These are phyloP conservation scores for Trichomonas tenax DNA, from an alignment of 208 protist genomes.

Conservation along the genomic window DNA sequence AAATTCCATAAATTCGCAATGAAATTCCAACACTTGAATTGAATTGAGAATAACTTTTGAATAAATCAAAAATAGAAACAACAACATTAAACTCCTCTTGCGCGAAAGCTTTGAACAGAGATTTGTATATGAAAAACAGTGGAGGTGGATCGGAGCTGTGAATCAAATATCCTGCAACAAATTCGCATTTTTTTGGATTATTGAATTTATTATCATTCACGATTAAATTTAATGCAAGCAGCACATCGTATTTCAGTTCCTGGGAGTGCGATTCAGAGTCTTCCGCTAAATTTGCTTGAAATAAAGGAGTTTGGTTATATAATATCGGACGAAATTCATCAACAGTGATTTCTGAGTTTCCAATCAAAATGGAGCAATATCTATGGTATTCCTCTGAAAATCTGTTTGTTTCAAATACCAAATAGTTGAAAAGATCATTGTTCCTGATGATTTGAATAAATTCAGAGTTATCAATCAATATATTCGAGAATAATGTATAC, in stretches of 20 bases:
- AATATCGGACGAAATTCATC: neutral
- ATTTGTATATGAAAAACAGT: neutral
- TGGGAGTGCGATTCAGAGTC: neutral
- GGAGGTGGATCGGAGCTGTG: neutral
- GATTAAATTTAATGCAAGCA: neutral
- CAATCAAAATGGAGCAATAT: neutral
- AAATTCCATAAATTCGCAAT: neutral
- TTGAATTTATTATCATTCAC: neutral
- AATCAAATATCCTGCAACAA: neutral
- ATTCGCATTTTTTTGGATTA: neutral
- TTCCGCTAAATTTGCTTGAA: neutral
- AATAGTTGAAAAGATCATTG: neutral
- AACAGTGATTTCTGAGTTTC: neutral
- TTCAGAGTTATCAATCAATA: neutral
- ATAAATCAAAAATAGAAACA: neutral
- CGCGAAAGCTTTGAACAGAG: neutral
- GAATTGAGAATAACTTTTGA: neutral
- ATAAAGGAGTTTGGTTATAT: neutral
- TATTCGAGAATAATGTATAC: neutral
- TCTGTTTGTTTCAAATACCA: neutral
- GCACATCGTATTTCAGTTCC: neutral
- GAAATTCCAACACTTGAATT: neutral
- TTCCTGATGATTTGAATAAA: neutral
- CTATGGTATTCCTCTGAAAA: neutral
- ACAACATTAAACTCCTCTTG: neutral